Evolutionary conservation across 495 filamentous ascomycete genomes (phyloP), one percentile per base, ranked within the genome.

Genomic region (Aspergillus sclerotiicarbonarius): DNA sequence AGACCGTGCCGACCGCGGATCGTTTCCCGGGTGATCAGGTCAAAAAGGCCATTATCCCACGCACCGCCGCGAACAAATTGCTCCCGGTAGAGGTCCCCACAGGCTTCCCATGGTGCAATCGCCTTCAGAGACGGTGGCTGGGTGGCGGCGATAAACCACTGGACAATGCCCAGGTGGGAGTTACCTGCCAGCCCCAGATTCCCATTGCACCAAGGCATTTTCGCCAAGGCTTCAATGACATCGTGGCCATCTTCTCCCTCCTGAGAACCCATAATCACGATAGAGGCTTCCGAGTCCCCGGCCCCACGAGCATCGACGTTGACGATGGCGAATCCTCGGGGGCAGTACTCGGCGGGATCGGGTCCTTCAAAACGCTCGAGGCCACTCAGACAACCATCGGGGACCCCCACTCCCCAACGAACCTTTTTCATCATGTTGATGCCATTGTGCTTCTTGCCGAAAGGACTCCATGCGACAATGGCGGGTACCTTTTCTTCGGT

Each of bases 31-130:
- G 64, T 61, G 20, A 76, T 71, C 8, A 67, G 56, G 37, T 71
- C 63, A 49, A 66, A 71, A 7, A 69, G 59, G 39, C 59, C 61
- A 1, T 54, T 64, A 43, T 66, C 54, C 32, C 63, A 67, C 51
- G 69, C 39, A 51, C 74, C 73, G 6, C 76, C 75, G 1, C 72
- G 61, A n/a, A 61, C 62, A 35, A 73, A 64, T 19, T 68, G 68
- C 29, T 80, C 75, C n/a, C 75, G 70, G 53, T 77, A 81, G 13
- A 77, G 58, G 60, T 81, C 76, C 8, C 65, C 64, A 57, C 63
- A 74, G 2, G 70, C 76, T 52, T 80, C 77, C 78, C 77, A 80
- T 0, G 77, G 78, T 0, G 77, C 71, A 37, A 80, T 79, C 0
- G 74, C 73, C 18, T 72, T 72, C 2, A 81, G 62, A 0, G 71